A percentile compares a stretch with the other conserved stretches of the same genome.
phyloP scores from a whole-genome alignment of 345 rosid genomes.

The Rhodamnia argentea region DNA sequence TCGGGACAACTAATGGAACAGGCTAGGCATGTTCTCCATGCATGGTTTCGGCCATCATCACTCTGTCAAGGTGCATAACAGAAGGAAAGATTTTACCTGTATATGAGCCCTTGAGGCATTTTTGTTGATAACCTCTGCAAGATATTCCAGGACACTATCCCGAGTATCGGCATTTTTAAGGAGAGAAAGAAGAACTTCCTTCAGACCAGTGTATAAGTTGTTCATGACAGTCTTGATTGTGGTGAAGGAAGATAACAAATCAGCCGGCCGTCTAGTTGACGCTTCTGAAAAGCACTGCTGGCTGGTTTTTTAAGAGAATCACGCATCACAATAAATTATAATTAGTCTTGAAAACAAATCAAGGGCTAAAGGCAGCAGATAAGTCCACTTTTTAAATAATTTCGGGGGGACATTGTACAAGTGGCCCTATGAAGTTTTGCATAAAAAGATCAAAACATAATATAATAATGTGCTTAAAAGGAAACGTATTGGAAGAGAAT shows the following conservation, averaged over 20 bases:
- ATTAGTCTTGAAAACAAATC: neutral
- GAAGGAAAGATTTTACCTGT: slow-evolving; percentile 39
- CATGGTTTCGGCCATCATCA: neutral
- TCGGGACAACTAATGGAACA: neutral
- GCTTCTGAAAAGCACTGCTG: slow-evolving; percentile 93
- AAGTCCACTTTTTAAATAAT: neutral
- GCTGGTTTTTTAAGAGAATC: slow-evolving; percentile 38
- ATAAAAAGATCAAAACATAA: neutral
- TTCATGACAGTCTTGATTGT: slow-evolving; percentile 79
- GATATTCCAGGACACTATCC: slow-evolving; percentile 81
- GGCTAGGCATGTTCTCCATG: neutral
- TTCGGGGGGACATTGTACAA: neutral
- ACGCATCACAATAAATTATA: neutral
- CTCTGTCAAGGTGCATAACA: neutral
- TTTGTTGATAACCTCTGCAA: slow-evolving; percentile 91
- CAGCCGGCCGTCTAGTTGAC: slow-evolving; percentile 70
- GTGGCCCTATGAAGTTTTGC: neutral
- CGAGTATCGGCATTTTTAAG: slow-evolving; percentile 68
- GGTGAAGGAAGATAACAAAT: slow-evolving; percentile 76
- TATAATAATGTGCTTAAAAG: neutral
- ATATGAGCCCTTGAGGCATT: slow-evolving; percentile 84
- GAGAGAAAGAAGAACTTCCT: slow-evolving; percentile 58
- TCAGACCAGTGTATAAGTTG: slow-evolving; percentile 54
- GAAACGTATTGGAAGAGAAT: neutral
- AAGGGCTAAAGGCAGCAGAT: neutral